Evolutionary conservation across 495 filamentous ascomycete genomes (phyloP).

Genomic region (Podospora anserina): DNA sequence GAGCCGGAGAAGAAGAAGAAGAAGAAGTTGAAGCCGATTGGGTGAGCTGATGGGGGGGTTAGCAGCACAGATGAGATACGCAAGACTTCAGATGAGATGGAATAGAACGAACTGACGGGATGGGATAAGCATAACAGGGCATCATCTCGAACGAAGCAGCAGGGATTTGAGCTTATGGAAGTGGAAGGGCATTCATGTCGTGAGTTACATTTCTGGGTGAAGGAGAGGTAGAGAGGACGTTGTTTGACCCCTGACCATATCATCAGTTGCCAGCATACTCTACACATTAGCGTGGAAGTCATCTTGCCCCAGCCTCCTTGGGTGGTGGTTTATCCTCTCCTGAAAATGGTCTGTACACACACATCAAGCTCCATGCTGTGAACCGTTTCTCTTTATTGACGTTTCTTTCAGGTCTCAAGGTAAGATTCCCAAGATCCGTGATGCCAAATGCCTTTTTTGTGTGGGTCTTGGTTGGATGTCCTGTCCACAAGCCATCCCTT

Average conservation of each 20-base stretch:
- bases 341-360: not conserved
- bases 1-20: conserved; percentile 90
- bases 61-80: not conserved
- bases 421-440: not conserved
- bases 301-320: not conserved
- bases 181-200: not conserved
- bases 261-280: not conserved
- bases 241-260: not conserved
- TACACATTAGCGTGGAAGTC: not conserved
- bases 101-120: not conserved
- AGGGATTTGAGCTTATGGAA: not conserved
- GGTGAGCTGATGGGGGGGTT: conserved; percentile 28
- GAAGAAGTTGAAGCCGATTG: conserved; percentile 69
- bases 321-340: not conserved
- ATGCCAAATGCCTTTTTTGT: not conserved
- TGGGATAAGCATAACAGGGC: too few species aligned
- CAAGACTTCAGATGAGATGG: not conserved
- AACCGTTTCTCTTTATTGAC: not conserved
- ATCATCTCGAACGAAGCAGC: not conserved
- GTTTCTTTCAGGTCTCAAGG: conserved; percentile 1
- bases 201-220: not conserved
- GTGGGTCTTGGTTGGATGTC: not conserved
- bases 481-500: too few species aligned
- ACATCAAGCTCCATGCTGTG: not conserved
- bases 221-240: not conserved